phyloP scores from a whole-genome alignment of 1,284 basidiomycete species.

The Macrocystidia cucumis region DNA sequence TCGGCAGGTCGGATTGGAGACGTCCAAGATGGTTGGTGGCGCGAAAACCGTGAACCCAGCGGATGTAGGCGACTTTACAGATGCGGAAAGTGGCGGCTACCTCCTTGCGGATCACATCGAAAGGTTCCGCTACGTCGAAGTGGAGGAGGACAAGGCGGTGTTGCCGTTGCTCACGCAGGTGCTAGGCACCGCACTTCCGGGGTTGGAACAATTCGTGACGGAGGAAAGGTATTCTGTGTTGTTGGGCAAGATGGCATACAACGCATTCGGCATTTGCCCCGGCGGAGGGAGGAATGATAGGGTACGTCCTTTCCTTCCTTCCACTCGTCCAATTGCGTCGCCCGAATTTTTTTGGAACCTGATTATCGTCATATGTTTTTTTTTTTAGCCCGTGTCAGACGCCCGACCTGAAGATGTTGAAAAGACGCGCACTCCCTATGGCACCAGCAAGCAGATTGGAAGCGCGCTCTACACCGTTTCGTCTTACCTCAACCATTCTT shows the following conservation, averaged over 20 bases:
- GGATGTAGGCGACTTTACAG: slow-evolving; percentile 30
- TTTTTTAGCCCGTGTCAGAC: slow-evolving; percentile 40
- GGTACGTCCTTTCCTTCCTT: slow-evolving; percentile 30
- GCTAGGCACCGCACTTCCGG: slow-evolving; percentile 56
- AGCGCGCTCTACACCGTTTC: slow-evolving; percentile 68
- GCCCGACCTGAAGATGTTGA: slow-evolving; percentile 60
- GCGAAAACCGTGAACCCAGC: slow-evolving; percentile 15
- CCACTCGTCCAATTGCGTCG: slow-evolving; percentile 1
- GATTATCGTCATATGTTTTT: slow-evolving; percentile 1
- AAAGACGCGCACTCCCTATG: slow-evolving; percentile 63
- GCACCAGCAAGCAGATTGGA: slow-evolving; percentile 67
- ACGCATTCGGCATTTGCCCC: slow-evolving; percentile 63
- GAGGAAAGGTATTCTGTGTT: slow-evolving; percentile 56
- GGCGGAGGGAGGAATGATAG: slow-evolving; percentile 60
- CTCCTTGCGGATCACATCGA: slow-evolving; percentile 69
- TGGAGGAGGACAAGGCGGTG: slow-evolving; percentile 40
- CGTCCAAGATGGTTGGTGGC: slow-evolving; percentile 39
- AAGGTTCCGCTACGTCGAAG: slow-evolving; percentile 57
- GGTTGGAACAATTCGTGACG: slow-evolving; percentile 60
- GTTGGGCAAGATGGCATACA: slow-evolving; percentile 67
- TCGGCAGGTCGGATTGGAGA: slow-evolving; percentile 61
- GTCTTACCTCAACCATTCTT: slow-evolving; percentile 71
- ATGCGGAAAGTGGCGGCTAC: slow-evolving; percentile 47
- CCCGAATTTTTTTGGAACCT: too few species aligned
- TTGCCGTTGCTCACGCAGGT: slow-evolving; percentile 44